These are phyloP conservation scores for Paragyromitra xinjiangensis DNA, from an alignment of 495 filamentous ascomycete species.

Conservation along the genomic window DNA sequence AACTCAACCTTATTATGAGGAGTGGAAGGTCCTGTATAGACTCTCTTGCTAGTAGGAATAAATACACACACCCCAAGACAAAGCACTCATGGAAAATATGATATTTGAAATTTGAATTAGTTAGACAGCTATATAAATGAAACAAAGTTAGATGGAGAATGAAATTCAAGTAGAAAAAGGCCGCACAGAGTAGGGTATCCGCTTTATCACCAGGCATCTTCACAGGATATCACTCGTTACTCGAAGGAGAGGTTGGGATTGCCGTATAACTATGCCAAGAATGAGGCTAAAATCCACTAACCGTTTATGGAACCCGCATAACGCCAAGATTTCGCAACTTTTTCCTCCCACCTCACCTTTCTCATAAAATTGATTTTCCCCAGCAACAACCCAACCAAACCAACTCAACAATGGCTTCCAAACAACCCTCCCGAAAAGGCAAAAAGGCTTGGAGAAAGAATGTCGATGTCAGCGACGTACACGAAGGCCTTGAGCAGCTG, in stretches of 20 bases:
- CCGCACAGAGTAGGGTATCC: no score
- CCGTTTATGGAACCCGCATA: not conserved
- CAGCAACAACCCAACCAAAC: slow-evolving; percentile 60
- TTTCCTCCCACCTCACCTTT: slow-evolving; percentile 23
- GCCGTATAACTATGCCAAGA: not conserved
- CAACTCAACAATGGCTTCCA: slow-evolving; percentile 63
- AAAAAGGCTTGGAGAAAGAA: slow-evolving; percentile 99
- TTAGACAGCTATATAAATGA: no score
- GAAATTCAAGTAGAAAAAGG: no score
- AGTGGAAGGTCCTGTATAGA: slow-evolving; percentile 21
- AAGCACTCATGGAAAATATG: not conserved
- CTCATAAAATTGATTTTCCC: slow-evolving; percentile 25
- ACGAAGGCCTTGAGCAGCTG: slow-evolving; percentile 80
- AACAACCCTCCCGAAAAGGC: slow-evolving; percentile 92
- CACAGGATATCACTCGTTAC: no score
- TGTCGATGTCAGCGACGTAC: slow-evolving; percentile 86
- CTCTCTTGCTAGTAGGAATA: not conserved
- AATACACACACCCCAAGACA: not conserved
- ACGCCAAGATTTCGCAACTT: slow-evolving; percentile 46
- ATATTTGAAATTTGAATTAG: no score
- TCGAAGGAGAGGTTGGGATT: no score
- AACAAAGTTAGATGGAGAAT: no score
- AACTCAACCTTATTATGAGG: slow-evolving; percentile 32
- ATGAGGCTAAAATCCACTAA: not conserved
- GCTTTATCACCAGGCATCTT: no score